Base-by-base conservation (phyloP, 1,139 yeast species). In the Saccharomyces hybrid region DNA sequence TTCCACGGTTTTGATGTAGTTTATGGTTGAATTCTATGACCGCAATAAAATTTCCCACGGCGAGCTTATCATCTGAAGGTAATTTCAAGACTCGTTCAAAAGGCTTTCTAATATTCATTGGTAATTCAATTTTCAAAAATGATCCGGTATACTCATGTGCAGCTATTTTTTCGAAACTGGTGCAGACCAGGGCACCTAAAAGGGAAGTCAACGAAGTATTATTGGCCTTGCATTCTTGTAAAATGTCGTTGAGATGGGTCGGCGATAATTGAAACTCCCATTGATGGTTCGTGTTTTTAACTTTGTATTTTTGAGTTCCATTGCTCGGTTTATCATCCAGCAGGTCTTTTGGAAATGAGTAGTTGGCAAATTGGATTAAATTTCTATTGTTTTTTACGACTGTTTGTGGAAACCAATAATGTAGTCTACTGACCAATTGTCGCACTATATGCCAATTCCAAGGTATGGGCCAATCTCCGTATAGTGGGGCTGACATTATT, bases 41-140 rank as follows among this genome's bases (percentile, higher is more conserved):
- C 3, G 63, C 62, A 6, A 67, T 59, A 46, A 61, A 64, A 51
- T 64, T 63, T 13, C 70, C 70, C 41, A 64, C 46, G 26, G 56
- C 54, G 8, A 54, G 14, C 11, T 56, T 44, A 13, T 54, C 34
- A 13, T 60, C 56, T 23, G 55, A 42, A 1, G 53, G 42, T 1
- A 54, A 28, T 7, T 53, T 34, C 14, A 63, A 31, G 5, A 46
- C 25, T 27, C 55, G 44, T 29, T 53, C 51, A 42, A 65, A 57
- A 4, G 53, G 51, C 3, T 29, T 32, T 52, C 71, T 61, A 0
- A 67, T 59, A 55, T 66, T 64, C 55, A 68, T 58, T 6, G 71
- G 71, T 3, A 68, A 55, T 46, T 55, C 56, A 4, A 65, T 56
- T 19, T 58, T 62, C 13, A 65, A 46, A 19, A 44, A 46, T 2